These are phyloP conservation scores for Botrytis squamosa DNA, from an alignment of 2,329 filamentous ascomycete genomes.

Conservation along the genomic window DNA sequence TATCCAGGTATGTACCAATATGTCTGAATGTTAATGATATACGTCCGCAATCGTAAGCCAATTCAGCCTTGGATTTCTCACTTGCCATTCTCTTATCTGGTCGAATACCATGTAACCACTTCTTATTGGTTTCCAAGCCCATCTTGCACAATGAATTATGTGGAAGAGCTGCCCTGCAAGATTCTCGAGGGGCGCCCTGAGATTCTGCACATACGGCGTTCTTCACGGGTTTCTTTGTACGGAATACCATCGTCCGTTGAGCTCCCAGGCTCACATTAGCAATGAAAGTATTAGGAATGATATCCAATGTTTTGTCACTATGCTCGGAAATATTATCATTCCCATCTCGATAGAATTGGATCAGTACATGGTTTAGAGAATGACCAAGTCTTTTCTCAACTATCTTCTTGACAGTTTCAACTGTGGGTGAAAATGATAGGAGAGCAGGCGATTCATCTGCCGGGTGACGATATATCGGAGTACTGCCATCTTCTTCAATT, in stretches of 20 bases:
- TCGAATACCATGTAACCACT: constrained; percentile 90
- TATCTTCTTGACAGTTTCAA: constrained; percentile 63
- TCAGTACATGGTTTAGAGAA: constrained; percentile 82
- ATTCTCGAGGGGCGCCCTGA: constrained; percentile 30
- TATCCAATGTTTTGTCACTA: constrained; percentile 94
- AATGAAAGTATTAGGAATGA: constrained; percentile 75
- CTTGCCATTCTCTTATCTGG: constrained; percentile 72
- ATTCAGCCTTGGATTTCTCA: constrained; percentile 69
- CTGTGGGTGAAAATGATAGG: constrained; percentile 70
- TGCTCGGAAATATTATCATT: constrained; percentile 94
- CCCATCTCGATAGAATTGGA: constrained; percentile 88
- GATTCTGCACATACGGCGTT: constrained; percentile 35
- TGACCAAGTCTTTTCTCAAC: constrained; percentile 76
- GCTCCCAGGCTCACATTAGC: constrained; percentile 94
- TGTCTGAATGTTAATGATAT: constrained; percentile 90
- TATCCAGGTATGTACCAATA: constrained; percentile 80
- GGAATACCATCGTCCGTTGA: constrained; percentile 83
- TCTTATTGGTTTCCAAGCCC: constrained; percentile 75
- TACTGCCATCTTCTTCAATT: constrained; percentile 64
- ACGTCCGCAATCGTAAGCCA: constrained; percentile 70
- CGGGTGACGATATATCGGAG: constrained; percentile 93
- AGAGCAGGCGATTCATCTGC: constrained; percentile 82
- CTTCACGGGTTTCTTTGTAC: constrained; percentile 68
- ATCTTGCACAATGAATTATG: constrained; percentile 89
- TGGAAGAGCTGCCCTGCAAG: constrained; percentile 67